Percentiles rank a stretch among this genome's conserved stretches.
Evolutionary conservation across 345 rosid species (phyloP).

Genomic region (Excoecaria agallocha): DNA sequence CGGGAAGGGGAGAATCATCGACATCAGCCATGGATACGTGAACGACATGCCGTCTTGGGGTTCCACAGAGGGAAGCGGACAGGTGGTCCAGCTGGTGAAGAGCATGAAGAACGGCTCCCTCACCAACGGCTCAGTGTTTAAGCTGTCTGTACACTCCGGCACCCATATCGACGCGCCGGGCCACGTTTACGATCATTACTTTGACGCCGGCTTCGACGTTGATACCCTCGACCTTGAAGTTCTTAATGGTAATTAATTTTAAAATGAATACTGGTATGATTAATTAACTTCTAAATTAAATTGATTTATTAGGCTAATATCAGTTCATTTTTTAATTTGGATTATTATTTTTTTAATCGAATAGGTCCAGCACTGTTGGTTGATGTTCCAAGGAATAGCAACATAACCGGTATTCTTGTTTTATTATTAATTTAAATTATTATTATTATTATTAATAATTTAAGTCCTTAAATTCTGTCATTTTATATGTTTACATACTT

Average conservation of each 20-base stretch:
- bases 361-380: not conserved
- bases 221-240: constrained; percentile 20
- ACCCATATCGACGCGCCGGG: constrained; percentile 16
- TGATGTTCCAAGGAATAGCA: not conserved
- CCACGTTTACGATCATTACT: constrained; percentile 12
- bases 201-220: constrained; percentile 16
- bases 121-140: not conserved
- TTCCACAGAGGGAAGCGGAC: not conserved
- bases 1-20: no score
- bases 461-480: no score
- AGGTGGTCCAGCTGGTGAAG: not conserved
- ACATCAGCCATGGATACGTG: no score
- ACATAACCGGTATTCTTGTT: not conserved
- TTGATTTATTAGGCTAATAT: no score
- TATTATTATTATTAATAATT: no score
- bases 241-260: not conserved
- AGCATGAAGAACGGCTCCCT: constrained; percentile 12
- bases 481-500: no score
- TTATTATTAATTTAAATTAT: not conserved
- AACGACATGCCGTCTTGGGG: not conserved
- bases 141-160: constrained; percentile 6
- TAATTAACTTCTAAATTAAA: no score
- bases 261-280: no score
- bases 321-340: no score
- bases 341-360: not conserved